phyloP scores from a whole-genome alignment of 208 protist species.

The Acanthamoeba triangularis region DNA sequence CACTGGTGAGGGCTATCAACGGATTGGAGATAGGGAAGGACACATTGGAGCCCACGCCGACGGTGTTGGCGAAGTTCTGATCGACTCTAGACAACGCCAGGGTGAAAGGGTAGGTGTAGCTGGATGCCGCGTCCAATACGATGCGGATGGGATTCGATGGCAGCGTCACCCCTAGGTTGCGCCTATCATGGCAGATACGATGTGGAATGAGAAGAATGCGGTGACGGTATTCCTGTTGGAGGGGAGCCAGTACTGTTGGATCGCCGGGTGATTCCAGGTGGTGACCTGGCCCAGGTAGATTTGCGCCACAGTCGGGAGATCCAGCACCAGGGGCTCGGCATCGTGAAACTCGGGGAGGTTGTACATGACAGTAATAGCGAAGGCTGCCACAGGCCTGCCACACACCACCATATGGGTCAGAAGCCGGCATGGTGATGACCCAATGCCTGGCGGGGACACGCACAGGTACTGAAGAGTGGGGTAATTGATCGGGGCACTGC shows the following conservation, averaged over 20 bases:
- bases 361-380: no score
- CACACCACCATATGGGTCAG: no score
- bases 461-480: background rate
- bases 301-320: no score
- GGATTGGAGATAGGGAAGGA: background rate
- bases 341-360: no score
- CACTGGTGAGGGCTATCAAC: background rate
- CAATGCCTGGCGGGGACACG: background rate
- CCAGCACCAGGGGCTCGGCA: background rate
- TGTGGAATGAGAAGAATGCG: background rate
- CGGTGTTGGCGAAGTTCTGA: background rate
- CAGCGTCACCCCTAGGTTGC: background rate
- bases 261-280: background rate
- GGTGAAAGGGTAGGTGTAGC: background rate
- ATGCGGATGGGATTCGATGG: background rate
- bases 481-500: background rate
- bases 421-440: no score
- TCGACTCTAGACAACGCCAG: background rate
- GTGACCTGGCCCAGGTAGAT: background rate
- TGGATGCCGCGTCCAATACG: background rate
- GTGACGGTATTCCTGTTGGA: background rate
- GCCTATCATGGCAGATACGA: background rate
- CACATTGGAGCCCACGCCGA: background rate
- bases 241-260: background rate
- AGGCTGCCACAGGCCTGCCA: no score